Evolutionary conservation across 2,329 filamentous ascomycete genomes (phyloP), one percentile per base, ranked within the genome.

Genomic region (Fusarium scirpi): DNA sequence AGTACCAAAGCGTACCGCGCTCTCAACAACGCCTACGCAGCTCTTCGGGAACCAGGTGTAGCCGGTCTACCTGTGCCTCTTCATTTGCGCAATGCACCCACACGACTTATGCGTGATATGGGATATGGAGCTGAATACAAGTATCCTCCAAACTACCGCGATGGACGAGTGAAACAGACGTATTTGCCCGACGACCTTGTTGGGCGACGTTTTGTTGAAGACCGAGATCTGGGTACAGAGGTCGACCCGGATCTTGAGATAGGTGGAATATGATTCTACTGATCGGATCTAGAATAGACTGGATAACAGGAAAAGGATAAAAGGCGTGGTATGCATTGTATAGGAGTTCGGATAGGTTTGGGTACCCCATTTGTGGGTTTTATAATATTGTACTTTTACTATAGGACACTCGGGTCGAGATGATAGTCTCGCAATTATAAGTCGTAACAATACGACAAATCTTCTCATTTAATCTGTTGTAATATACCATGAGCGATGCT

Each of bases 121-220:
- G 95, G 94, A 0, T 97, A 94, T 76, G 94, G 94, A 1, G 91
- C 90, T 52, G 92, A 94, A 78, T 99, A 99, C 81, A 98, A 98
- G 80, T 98, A 99, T 77, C 97, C 97, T 72, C 96, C 96, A 0
- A 93, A 97, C 73, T 99, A 95, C 76, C 82, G 87, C 53, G 89
- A 94, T 65, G 96, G 96, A 0, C 88, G 83, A 72, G 95, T 98
- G 1, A 87, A 85, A 69, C 96, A 99, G 82, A 92, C 94, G 25
- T 99, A 98, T 80, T 80, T 99, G n/a, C 96, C 96, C 0, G 91
- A 93, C 13, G 87, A 87, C 58, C 80, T 99, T 10, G 79, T 84
- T 38, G 94, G 91, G 0, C 85, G 92, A 49, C 84, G 76, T 22
- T 98, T 98, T 76, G 80, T 98, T 40, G 94, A 97, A 76, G 90